These are phyloP conservation scores for Fraxinus excelsior DNA, from an alignment of 257 asterid species.

Conservation along the genomic window DNA sequence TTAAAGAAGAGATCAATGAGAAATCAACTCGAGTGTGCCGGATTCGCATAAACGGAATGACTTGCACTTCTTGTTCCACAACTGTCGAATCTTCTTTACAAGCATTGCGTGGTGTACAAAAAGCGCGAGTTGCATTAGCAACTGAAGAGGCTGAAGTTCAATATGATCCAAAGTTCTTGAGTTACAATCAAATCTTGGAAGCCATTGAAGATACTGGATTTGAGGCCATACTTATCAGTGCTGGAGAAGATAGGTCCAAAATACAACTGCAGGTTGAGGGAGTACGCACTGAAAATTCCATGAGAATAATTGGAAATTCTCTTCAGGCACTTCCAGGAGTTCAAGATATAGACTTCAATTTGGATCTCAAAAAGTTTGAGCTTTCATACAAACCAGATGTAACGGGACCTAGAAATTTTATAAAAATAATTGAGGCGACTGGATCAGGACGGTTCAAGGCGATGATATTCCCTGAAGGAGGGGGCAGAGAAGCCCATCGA, in stretches of 20 bases:
- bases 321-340: constrained; percentile 53
- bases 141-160: constrained; percentile 44
- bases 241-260: constrained; percentile 34
- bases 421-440: constrained; percentile 36
- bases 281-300: constrained; percentile 30
- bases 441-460: constrained; percentile 41
- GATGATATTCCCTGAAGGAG: constrained; percentile 43
- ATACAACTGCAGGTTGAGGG: constrained; percentile 52
- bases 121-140: constrained; percentile 52
- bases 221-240: constrained; percentile 45
- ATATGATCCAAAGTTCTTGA: constrained; percentile 45
- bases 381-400: constrained; percentile 52
- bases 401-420: constrained; percentile 59
- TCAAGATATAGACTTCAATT: constrained; percentile 32
- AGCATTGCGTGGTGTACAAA: constrained; percentile 45
- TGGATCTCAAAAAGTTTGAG: constrained; percentile 33
- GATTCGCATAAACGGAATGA: constrained; percentile 47
- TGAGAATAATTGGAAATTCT: constrained; percentile 32
- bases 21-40: constrained; percentile 42
- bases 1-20: constrained; percentile 35
- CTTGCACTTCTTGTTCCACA: constrained; percentile 58
- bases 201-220: constrained; percentile 51
- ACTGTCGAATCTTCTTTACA: constrained; percentile 54
- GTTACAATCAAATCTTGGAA: constrained; percentile 33
- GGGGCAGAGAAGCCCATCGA: constrained; percentile 38